These are phyloP conservation scores for Primulina tabacum DNA, from an alignment of 257 asterid genomes.

Conservation along the genomic window DNA sequence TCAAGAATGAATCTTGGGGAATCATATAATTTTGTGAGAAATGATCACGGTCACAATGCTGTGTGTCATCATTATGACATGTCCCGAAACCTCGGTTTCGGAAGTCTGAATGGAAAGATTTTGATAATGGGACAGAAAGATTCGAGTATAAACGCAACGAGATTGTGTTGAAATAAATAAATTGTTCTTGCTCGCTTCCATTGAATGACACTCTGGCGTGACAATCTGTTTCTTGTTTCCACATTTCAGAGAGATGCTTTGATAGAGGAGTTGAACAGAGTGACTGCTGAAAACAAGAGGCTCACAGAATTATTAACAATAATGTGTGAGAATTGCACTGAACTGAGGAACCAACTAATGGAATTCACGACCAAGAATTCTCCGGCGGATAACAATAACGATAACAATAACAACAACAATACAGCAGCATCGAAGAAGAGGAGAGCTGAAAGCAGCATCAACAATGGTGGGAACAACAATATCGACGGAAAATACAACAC, in stretches of 20 bases:
- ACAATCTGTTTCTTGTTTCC: neutral
- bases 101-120: neutral
- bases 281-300: conserved; percentile 73
- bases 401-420: neutral
- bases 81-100: neutral
- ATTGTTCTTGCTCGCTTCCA: neutral
- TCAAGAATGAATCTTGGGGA: no score
- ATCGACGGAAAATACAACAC: conserved; percentile 7
- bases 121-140: neutral
- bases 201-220: neutral
- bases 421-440: conserved; percentile 42
- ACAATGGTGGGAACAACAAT: conserved; percentile 17
- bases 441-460: conserved; percentile 34
- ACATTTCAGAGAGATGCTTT: conserved; percentile 49
- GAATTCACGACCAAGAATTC: conserved; percentile 39
- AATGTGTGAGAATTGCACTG: conserved; percentile 60
- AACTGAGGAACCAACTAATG: conserved; percentile 43
- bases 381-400: neutral
- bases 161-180: neutral
- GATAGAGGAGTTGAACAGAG: conserved; percentile 65
- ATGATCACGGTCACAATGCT: neutral
- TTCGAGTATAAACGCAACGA: neutral
- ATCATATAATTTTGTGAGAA: no score
- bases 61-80: neutral
- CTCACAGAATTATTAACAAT: conserved; percentile 55